phyloP scores from a whole-genome alignment of 129 eudicot species.

The Flaveria sonorensis region DNA sequence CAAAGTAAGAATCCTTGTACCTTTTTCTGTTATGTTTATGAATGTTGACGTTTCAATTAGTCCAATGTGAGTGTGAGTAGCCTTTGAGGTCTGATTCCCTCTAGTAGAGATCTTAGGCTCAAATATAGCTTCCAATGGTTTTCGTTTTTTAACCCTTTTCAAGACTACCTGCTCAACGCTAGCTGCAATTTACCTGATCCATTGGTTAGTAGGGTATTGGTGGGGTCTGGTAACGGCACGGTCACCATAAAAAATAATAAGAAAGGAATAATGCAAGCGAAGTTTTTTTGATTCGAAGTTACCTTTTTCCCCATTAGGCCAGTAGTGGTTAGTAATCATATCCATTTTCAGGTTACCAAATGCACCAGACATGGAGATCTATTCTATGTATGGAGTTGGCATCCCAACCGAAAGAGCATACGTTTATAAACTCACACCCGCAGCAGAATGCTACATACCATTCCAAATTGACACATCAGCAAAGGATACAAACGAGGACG shows the following conservation, averaged over 20 bases:
- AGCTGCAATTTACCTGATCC: too few relatives aligned
- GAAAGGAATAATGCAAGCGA: too few relatives aligned
- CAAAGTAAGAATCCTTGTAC: constrained; percentile 58
- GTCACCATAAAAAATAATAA: too few relatives aligned
- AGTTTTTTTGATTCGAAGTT: neutral
- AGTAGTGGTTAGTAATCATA: neutral
- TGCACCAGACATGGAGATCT: constrained; percentile 97
- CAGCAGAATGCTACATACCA: constrained; percentile 87
- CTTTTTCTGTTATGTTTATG: constrained; percentile 10
- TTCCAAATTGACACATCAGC: constrained; percentile 86
- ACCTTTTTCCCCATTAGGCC: constrained; percentile 12
- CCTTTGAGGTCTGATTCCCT: too few relatives aligned
- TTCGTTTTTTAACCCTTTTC: too few relatives aligned
- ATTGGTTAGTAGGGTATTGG: too few relatives aligned
- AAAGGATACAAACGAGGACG: constrained; percentile 47
- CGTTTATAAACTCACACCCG: constrained; percentile 55
- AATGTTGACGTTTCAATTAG: constrained; percentile 15
- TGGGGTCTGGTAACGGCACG: too few relatives aligned
- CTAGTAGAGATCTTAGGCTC: too few relatives aligned
- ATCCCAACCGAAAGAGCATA: constrained; percentile 93
- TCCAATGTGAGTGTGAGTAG: constrained; percentile 1
- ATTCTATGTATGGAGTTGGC: constrained; percentile 88
- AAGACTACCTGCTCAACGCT: too few relatives aligned
- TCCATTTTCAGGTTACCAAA: constrained; percentile 68
- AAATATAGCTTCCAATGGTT: too few relatives aligned